Percentiles rank a stretch among this genome's conserved stretches.
Evolutionary conservation across 2,329 filamentous ascomycete species (phyloP).

Genomic region (Aspergillus novofumigatus): DNA sequence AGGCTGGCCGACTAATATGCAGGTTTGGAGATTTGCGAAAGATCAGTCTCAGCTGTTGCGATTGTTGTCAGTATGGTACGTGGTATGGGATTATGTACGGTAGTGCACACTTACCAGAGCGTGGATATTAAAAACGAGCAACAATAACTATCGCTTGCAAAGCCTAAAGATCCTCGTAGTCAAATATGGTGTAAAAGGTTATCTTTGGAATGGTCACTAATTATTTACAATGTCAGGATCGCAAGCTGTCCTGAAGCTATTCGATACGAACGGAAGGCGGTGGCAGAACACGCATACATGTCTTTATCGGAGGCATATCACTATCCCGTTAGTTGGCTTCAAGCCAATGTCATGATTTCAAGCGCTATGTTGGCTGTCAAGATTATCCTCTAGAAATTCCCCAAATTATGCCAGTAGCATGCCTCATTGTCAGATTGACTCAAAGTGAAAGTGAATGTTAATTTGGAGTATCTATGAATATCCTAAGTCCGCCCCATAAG

Average conservation of each 20-base stretch:
- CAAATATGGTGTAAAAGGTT: neutral
- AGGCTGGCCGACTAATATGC: neutral
- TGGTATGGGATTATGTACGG: neutral
- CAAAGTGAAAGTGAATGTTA: neutral
- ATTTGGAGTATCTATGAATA: neutral
- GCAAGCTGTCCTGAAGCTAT: constrained; percentile 23
- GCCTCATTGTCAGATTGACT: neutral
- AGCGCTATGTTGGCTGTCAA: neutral
- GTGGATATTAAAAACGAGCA: neutral
- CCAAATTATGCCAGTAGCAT: neutral
- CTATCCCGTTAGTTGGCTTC: neutral
- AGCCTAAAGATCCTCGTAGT: neutral
- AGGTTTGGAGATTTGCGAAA: neutral
- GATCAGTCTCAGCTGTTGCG: neutral
- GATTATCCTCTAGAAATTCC: neutral
- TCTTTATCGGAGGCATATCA: neutral
- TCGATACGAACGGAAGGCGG: constrained; percentile 14
- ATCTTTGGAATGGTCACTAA: neutral
- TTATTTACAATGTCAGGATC: neutral
- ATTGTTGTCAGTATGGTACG: neutral
- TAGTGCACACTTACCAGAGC: neutral
- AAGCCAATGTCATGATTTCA: neutral
- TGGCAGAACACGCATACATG: constrained; percentile 11
- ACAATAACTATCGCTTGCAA: neutral
- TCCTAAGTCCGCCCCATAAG: neutral